A percentile compares a stretch with the other conserved stretches of the same genome.
These are phyloP conservation scores for Pichia sp. DNA, from an alignment of 1,139 yeast species.

Conservation along the genomic window DNA sequence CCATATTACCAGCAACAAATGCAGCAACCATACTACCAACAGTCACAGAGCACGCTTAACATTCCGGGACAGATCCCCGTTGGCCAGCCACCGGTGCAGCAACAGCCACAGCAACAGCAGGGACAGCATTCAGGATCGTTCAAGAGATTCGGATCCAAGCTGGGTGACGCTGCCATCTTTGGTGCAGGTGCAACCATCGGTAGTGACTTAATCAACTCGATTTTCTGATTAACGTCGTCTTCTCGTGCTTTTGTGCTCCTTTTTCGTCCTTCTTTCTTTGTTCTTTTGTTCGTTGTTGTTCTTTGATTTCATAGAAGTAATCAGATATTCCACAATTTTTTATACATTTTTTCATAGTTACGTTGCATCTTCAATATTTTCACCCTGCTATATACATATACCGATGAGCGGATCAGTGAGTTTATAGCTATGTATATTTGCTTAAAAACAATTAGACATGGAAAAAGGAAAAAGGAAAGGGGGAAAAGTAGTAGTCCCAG, in stretches of 20 bases:
- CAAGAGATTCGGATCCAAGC: slow-evolving; percentile 71
- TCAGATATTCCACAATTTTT: neutral
- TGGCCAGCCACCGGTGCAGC: slow-evolving; percentile 15
- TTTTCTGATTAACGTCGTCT: slow-evolving; percentile 44
- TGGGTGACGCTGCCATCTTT: slow-evolving; percentile 89
- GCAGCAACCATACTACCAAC: slow-evolving; percentile 9
- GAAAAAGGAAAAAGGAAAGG: neutral
- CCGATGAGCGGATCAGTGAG: neutral
- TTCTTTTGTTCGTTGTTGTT: neutral
- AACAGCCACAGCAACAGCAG: slow-evolving; percentile 15
- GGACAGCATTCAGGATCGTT: slow-evolving; percentile 33
- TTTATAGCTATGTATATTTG: neutral
- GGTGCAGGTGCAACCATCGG: slow-evolving; percentile 99
- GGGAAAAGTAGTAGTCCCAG: neutral
- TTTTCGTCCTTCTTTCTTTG: slow-evolving; percentile 50
- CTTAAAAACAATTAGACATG: neutral
- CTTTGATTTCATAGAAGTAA: neutral
- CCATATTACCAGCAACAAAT: slow-evolving; percentile 13
- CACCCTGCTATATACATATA: neutral
- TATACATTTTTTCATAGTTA: neutral
- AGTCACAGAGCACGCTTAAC: slow-evolving; percentile 3
- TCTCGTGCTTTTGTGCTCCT: neutral
- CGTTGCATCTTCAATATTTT: neutral
- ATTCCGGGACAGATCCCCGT: slow-evolving; percentile 11
- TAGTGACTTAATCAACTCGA: slow-evolving; percentile 77